Base-by-base conservation (phyloP, 2,329 filamentous ascomycete genomes). In the Fusarium continuum region DNA sequence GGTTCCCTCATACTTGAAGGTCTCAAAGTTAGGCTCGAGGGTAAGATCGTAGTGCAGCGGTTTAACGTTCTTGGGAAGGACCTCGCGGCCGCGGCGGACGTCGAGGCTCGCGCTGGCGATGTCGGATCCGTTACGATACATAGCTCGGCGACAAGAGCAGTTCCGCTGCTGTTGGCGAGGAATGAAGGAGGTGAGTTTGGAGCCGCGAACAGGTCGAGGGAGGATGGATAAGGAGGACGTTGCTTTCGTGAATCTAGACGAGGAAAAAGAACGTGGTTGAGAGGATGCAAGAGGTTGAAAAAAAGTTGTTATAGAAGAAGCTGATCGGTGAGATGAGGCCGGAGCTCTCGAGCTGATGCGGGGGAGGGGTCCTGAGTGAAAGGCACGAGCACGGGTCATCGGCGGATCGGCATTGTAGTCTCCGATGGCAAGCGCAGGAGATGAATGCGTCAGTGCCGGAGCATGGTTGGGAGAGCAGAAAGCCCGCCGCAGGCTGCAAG, bases 21-120 rank as follows among this genome's bases (percentile, higher is more conserved):
- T 93, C 70, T 91, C 85, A 70, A 98, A 91, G 80, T 97, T 87
- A 50, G 94, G 93, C 80, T 98, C 95, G 62, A 98, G 83, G 2
- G 91, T 95, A 70, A 98, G 79, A 76, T 96, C 88, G 79, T 98
- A 98, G 80, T 98, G 93, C 32, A 84, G 79, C n/a, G 94, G 93
- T 76, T 94, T 90, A 72, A 97, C 92, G 74, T 97, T 96, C 78
- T 89, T 88, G 47, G 94, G 95, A 70, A 98, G 84, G 66, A 98
- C 89, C 81, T 96, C 91, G 71, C 94, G 89, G 32, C 66, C 70
- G 16, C 72, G 78, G 49, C 45, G 55, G 13, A 71, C 41, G 55
- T 72, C 68, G 48, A 65, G 70, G 53, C 62, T 70, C 19, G 64
- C 59, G 20, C 66, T 68, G 55, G 60, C 52, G 43, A 60, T 39